phyloP scores from a whole-genome alignment of 768 basidiomycete genomes.

The Cystofilobasidium macerans region DNA sequence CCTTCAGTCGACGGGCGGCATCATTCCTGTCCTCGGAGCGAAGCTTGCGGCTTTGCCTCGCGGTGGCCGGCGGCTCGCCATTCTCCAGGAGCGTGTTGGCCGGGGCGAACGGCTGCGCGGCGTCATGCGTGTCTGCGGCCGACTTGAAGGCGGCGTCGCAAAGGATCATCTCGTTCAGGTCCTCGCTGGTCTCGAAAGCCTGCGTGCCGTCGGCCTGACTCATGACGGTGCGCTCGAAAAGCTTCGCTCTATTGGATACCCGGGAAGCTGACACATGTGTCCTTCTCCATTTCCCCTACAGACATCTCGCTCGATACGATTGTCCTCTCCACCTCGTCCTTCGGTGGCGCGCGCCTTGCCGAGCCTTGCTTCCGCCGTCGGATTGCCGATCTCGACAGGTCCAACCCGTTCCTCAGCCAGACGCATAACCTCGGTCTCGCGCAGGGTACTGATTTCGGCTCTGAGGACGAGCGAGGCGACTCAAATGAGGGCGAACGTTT shows the following conservation, averaged over 20 bases:
- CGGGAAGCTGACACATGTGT: not conserved
- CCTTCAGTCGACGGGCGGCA: conserved; percentile 52
- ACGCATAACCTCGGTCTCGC: conserved; percentile 30
- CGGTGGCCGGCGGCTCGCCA: conserved; percentile 42
- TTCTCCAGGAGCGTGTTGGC: conserved; percentile 63
- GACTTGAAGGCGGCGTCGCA: conserved; percentile 60
- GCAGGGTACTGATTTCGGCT: conserved; percentile 33
- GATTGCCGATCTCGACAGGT: conserved; percentile 68
- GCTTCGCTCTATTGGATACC: not conserved
- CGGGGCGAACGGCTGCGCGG: conserved; percentile 53
- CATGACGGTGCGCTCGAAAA: conserved; percentile 52
- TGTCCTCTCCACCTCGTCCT: conserved; percentile 41
- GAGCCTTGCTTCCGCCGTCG: conserved; percentile 60
- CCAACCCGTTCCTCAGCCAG: conserved; percentile 53
- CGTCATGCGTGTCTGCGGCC: conserved; percentile 63
- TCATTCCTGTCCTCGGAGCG: conserved; percentile 57
- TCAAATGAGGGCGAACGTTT: conserved; percentile 40
- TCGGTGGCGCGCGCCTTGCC: conserved; percentile 56
- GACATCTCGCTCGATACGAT: conserved; percentile 31
- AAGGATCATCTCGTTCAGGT: conserved; percentile 68
- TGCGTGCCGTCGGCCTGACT: conserved; percentile 56
- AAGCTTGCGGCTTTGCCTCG: conserved; percentile 50
- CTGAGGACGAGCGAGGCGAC: conserved; percentile 31
- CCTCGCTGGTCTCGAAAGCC: conserved; percentile 54
- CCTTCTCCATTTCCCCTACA: conserved; percentile 27